Conservation (phyloP, 2,329 filamentous ascomycete species). For the Geoglossum cookeanum region DNA sequence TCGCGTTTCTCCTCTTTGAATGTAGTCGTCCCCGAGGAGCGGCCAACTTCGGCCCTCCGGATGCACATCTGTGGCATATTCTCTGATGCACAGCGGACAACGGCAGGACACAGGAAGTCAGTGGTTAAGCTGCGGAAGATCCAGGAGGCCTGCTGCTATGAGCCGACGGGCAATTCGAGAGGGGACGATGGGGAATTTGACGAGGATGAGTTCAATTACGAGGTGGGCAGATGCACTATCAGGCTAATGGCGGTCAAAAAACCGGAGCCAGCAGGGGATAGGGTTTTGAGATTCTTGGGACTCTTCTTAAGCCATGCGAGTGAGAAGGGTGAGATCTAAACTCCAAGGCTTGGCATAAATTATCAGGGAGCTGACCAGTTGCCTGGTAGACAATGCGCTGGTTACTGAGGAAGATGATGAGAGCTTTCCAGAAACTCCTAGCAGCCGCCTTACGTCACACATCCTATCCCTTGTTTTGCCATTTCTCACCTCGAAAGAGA, state of each 20-base stretch:
- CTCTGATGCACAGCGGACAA: slow-evolving; percentile 70
- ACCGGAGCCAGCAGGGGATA: slow-evolving; percentile 72
- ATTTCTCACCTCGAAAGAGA: slow-evolving; percentile 74
- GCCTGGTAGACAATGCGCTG: slow-evolving; percentile 39
- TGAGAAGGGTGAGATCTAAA: slow-evolving; percentile 30
- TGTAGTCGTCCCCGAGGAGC: slow-evolving; percentile 37
- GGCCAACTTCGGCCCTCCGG: slow-evolving; percentile 50
- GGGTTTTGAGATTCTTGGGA: slow-evolving; percentile 70
- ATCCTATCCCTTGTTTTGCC: slow-evolving; percentile 57
- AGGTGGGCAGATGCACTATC: slow-evolving; percentile 67
- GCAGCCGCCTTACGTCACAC: slow-evolving; percentile 53
- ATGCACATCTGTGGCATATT: slow-evolving; percentile 55
- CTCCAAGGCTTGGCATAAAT: not conserved
- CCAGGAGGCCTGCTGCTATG: slow-evolving; percentile 61
- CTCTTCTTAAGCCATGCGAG: slow-evolving; percentile 57
- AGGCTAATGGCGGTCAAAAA: slow-evolving; percentile 79
- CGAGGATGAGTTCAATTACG: slow-evolving; percentile 71
- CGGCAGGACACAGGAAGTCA: slow-evolving; percentile 75
- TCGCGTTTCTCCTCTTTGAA: slow-evolving; percentile 22
- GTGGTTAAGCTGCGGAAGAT: slow-evolving; percentile 75
- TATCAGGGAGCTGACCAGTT: not conserved
- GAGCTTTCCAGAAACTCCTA: slow-evolving; percentile 64
- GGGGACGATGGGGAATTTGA: slow-evolving; percentile 48
- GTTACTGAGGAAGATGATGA: slow-evolving; percentile 44
- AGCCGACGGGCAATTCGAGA: slow-evolving; percentile 30